Base-by-base conservation (phyloP, 225 moss, liverwort and hornwort species). In the Physcomitrellopsis africana region DNA sequence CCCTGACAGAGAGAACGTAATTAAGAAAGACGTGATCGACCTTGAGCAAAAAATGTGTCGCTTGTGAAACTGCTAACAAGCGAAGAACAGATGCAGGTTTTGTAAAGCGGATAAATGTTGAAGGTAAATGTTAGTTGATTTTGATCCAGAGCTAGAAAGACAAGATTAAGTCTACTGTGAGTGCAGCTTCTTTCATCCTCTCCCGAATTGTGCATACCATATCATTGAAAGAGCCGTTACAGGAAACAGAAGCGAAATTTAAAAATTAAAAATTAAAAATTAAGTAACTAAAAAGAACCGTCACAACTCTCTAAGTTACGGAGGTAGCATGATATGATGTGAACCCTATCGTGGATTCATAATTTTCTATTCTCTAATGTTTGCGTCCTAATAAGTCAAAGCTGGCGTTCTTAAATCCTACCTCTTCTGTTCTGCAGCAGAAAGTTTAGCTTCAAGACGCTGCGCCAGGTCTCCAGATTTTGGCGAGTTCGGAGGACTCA, bases 361-460 rank as follows among this genome's bases (percentile, higher is more conserved):
- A 29, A 54, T 51, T 46, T 69, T n/a, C 43, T 22, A 47, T 62
- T 51, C 20, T 37, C 15, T 19, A 60, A 26, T 5, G 45, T 59
- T 54, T 37, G 7, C 44, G 20, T 59, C 14, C 16, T 0, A 29
- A 64, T 9, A 45, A 43, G 17, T 60, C 15, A 37, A 17, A 19
- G 17, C n/a, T 10, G 8, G n/a, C 63, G 59, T 57, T 79, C 1
- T 29, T 27, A 9, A 65, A 51, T 13, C 32, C 41, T 87, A 93
- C 93, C 93, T 84, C 76, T 99, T 99, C 42, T 99, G 99, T 65
- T 99, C 99, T 41, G 99, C 99, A 52, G 99, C 99, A 54, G 93
- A 95, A 16, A 99, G 95, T 82, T 95, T 99, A 0, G 99, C 99
- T 86, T 99, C 93, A 55, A 99, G 81, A 69, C 95, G 93, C 80